Evolutionary conservation across 2,329 filamentous ascomycete species (phyloP).

Genomic region (Nemania sp.): DNA sequence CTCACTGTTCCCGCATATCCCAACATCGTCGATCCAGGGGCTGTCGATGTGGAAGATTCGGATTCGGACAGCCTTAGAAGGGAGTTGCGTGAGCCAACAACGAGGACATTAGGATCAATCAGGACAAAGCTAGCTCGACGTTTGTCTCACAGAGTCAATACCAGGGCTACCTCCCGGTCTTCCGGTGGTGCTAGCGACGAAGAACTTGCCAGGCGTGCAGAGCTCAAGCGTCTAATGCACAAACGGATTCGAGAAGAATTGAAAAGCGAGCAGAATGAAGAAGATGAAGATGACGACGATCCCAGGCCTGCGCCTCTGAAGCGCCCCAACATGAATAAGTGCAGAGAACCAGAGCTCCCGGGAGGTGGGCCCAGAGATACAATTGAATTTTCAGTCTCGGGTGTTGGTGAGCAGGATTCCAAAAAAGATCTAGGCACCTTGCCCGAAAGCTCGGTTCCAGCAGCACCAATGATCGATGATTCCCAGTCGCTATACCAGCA

Average conservation of each 20-base stretch:
- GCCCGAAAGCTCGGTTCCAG: constrained; percentile 12
- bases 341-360: constrained; percentile 36
- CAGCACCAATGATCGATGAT: constrained; percentile 6
- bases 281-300: constrained; percentile 37
- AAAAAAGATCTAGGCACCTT: constrained; percentile 7
- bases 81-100: constrained; percentile 33
- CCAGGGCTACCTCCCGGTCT: constrained; percentile 45
- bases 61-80: constrained; percentile 32
- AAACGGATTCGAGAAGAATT: constrained; percentile 63
- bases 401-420: constrained; percentile 24
- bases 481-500: constrained; percentile 16
- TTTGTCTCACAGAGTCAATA: constrained; percentile 49
- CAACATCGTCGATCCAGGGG: constrained; percentile 34
- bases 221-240: constrained; percentile 58
- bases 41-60: constrained; percentile 48
- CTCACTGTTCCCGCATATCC: constrained; percentile 32
- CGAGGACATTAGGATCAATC: constrained; percentile 49
- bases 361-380: constrained; percentile 51
- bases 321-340: constrained; percentile 34
- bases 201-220: constrained; percentile 57
- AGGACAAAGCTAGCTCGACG: constrained; percentile 50
- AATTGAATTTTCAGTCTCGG: constrained; percentile 49
- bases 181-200: constrained; percentile 54
- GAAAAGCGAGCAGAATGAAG: constrained; percentile 51
- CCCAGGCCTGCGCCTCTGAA: constrained; percentile 34